Evolutionary conservation across 1,284 basidiomycete species (phyloP).

Genomic region (Fomes fomentarius): DNA sequence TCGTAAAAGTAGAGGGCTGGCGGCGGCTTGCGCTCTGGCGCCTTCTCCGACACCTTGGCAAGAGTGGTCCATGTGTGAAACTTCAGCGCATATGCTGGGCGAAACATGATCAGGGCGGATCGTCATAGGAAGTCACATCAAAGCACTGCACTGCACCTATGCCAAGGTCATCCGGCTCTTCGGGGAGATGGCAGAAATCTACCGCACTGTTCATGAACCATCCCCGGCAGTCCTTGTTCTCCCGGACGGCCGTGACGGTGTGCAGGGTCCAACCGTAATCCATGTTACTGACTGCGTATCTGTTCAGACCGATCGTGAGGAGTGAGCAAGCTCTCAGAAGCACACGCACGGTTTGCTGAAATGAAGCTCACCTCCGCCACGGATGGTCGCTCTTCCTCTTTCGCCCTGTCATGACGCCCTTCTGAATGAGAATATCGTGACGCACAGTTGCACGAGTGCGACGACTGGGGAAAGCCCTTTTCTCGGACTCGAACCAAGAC

Average conservation of each 20-base stretch:
- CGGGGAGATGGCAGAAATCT: not conserved
- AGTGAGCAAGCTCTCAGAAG: too few species aligned
- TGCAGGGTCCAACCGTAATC: slow-evolving; percentile 8
- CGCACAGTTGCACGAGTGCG: not conserved
- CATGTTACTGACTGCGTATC: slow-evolving; percentile 4
- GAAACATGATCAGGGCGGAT: too few species aligned
- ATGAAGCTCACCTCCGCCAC: not conserved
- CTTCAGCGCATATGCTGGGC: slow-evolving; percentile 7
- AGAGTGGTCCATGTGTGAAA: slow-evolving; percentile 12
- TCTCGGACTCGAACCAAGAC: not conserved
- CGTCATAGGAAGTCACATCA: too few species aligned
- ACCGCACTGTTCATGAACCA: slow-evolving; percentile 10
- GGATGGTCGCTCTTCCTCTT: not conserved
- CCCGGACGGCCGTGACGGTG: slow-evolving; percentile 4
- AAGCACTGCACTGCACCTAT: slow-evolving; percentile 7
- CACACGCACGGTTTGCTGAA: too few species aligned
- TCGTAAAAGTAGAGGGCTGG: slow-evolving; percentile 14
- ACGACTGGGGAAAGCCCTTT: too few species aligned
- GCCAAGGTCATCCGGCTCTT: slow-evolving; percentile 5
- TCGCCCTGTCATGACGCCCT: not conserved
- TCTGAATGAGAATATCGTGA: not conserved
- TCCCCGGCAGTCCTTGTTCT: slow-evolving; percentile 3
- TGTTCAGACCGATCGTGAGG: not conserved
- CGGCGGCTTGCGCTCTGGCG: not conserved
- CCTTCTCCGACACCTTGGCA: not conserved